Evolutionary conservation across 2,329 filamentous ascomycete genomes (phyloP).

Genomic region (Ceratocystis diversiconidia): DNA sequence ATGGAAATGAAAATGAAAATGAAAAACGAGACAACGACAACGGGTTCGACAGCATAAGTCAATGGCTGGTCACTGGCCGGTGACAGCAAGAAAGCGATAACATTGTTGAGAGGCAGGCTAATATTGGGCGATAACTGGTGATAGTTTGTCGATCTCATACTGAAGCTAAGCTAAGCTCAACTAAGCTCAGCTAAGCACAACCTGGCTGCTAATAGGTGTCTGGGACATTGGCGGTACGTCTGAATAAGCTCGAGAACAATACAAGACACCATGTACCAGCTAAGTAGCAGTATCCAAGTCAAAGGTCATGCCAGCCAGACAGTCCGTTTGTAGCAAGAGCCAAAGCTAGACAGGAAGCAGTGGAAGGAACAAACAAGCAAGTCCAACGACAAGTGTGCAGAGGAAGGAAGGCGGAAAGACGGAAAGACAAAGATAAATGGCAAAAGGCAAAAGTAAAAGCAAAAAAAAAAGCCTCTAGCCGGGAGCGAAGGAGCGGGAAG

Average conservation of each 20-base stretch:
- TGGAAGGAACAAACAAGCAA: not conserved
- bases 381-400: too few species aligned
- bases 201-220: not conserved
- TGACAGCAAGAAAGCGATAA: too few species aligned
- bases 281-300: not conserved
- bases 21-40: not conserved
- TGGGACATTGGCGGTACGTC: not conserved
- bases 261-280: not conserved
- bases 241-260: not conserved
- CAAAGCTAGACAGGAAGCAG: not conserved
- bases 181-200: not conserved
- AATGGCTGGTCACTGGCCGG: too few species aligned
- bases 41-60: too few species aligned
- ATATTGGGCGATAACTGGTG: not conserved
- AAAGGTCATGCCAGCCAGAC: not conserved
- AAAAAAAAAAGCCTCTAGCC: not conserved
- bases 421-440: constrained; percentile 5
- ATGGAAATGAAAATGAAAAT: not conserved
- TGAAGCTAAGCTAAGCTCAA: not conserved
- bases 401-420: not conserved
- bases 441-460: not conserved
- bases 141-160: not conserved
- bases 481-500: not conserved
- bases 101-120: too few species aligned
- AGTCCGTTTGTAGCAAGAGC: not conserved